These are phyloP conservation scores for Rhynchospora breviuscula DNA, from an alignment of 176 grass and related monocot species.

Conservation along the genomic window DNA sequence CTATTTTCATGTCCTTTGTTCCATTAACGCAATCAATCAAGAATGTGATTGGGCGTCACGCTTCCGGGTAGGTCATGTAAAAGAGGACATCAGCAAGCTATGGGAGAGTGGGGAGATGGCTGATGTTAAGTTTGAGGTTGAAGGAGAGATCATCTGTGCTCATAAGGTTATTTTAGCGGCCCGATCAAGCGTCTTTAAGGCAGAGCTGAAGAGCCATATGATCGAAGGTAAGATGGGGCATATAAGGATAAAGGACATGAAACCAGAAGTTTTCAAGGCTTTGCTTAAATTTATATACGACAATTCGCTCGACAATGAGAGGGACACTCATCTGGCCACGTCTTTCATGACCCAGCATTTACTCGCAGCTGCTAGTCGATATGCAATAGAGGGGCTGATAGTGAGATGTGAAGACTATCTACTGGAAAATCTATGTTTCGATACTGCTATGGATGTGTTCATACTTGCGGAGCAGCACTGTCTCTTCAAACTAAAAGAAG, in stretches of 20 bases:
- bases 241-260: neutral
- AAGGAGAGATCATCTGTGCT: neutral
- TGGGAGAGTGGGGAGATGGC: neutral
- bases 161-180: neutral
- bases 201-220: neutral
- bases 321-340: no score
- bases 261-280: neutral
- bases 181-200: neutral
- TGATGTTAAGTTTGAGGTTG: slow-evolving; percentile 3
- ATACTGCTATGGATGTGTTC: neutral
- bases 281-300: neutral
- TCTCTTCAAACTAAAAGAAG: neutral
- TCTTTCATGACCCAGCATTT: slow-evolving; percentile 20
- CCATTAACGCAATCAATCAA: neutral
- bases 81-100: neutral
- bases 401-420: slow-evolving; percentile 16
- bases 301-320: neutral
- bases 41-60: neutral
- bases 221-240: neutral
- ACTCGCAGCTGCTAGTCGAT: slow-evolving; percentile 27
- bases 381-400: slow-evolving; percentile 29
- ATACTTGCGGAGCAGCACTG: neutral
- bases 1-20: neutral
- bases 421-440: neutral
- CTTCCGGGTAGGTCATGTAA: neutral